phyloP scores from a whole-genome alignment of 2,329 filamentous ascomycete genomes.

The Colletotrichum sp. region DNA sequence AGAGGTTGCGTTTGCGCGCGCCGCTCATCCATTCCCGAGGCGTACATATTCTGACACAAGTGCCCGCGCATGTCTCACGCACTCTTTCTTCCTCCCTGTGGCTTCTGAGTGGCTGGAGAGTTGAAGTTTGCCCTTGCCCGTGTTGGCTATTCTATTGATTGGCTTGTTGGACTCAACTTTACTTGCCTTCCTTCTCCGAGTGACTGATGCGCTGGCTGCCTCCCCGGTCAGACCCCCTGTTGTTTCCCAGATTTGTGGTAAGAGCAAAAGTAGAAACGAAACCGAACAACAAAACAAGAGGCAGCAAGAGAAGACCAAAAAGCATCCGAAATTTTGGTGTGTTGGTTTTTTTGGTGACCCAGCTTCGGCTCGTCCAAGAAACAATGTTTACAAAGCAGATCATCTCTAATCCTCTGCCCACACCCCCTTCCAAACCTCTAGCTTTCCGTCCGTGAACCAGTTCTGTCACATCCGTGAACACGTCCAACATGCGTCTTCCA shows the following conservation, averaged over 20 bases:
- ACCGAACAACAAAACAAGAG: not conserved
- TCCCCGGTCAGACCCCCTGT: conserved; percentile 6
- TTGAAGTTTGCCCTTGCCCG: not conserved
- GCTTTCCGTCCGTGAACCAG: not conserved
- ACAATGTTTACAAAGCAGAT: not conserved
- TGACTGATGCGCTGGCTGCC: not conserved
- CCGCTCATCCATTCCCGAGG: conserved; percentile 17
- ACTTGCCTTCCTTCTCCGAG: not conserved
- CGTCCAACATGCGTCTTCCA: not conserved
- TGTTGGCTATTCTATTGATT: not conserved
- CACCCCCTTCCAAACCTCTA: not conserved
- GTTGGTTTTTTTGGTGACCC: not conserved
- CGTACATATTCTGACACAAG: conserved; percentile 19
- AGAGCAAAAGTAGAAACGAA: not conserved
- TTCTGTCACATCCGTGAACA: not conserved
- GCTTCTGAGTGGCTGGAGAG: not conserved
- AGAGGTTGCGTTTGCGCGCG: not conserved
- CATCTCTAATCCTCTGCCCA: not conserved
- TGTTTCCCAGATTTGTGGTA: not conserved
- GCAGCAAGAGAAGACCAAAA: not conserved
- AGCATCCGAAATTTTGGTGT: not conserved
- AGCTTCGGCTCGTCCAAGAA: not conserved
- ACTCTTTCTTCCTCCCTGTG: not conserved
- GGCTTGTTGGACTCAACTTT: not conserved
- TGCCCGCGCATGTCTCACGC: conserved; percentile 8